Base-by-base conservation (phyloP, 768 basidiomycete species). In the Mycena maculata region DNA sequence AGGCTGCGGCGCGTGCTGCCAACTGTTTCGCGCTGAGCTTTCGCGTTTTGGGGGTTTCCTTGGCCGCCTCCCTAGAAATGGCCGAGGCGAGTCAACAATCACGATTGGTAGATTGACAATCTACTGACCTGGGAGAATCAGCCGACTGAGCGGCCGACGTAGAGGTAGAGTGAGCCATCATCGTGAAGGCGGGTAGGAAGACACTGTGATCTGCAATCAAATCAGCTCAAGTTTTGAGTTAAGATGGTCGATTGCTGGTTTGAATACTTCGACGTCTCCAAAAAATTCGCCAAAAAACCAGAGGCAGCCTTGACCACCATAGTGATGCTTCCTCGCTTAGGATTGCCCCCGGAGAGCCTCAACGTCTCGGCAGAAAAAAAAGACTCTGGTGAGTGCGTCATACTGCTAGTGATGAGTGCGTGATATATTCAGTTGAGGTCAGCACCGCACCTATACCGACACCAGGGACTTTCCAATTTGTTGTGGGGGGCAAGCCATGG, bases 331-430 rank as follows among this genome's bases (percentile, higher is more conserved):
- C n/a, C 44, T 7, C 44, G 23, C 4, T 23, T 45, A 8, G 13
- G 22, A 45, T 45, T 45, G 20, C 6, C n/a, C 6, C n/a, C 44
- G 3, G 4, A 22, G 7, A 13, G 16, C 9, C 7, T 6, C n/a
- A 23, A 25, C 9, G 4, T 4, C 7, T 3, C 22, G 18, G 23
- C 2, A 31, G 31, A 50, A 31, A 31, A 31, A 50, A 22, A n/a
- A 7, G 8, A 4, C 16, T 6, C 28, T 50, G 28, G 49, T 50
- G 49, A 50, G 49, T 50, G 49, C 49, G 57, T 59, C n/a, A 59
- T 59, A 23, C 16, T 31, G 45, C 8, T 30, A 47, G 44, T 59
- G 57, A 45, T 59, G 57, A 59, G 28, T 59, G 33, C 45, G 57
- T 59, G 11, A 59, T 47, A 13, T n/a, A 18, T n/a, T n/a, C n/a